These are phyloP conservation scores for Saccharomycopsis javanensis DNA, from an alignment of 805 yeast species.

Conservation along the genomic window DNA sequence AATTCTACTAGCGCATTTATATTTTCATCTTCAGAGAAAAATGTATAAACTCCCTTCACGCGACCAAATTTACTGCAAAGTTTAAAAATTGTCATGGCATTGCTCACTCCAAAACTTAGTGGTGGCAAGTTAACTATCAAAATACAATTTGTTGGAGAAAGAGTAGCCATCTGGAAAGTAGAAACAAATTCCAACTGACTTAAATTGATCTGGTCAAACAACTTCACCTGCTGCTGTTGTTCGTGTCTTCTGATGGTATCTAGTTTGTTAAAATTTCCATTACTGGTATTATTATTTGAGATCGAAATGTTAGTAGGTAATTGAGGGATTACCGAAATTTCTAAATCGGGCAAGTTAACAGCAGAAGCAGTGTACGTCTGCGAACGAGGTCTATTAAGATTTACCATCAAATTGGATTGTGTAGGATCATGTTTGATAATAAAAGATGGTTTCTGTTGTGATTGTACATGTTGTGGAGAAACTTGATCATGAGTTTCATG, in stretches of 20 bases:
- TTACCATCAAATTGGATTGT: not conserved
- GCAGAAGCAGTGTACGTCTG: slow-evolving; percentile 24
- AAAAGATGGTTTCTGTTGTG: not conserved
- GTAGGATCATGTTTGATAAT: not conserved
- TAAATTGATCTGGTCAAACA: slow-evolving; percentile 53
- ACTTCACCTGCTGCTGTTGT: slow-evolving; percentile 25
- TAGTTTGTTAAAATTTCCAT: slow-evolving; percentile 13
- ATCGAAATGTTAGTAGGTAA: slow-evolving; percentile 4
- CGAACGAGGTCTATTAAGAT: slow-evolving; percentile 28
- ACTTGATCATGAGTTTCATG: not conserved
- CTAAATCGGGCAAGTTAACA: slow-evolving; percentile 15
- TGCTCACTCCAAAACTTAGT: slow-evolving; percentile 37
- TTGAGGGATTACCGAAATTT: slow-evolving; percentile 24
- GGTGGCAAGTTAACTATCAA: slow-evolving; percentile 75
- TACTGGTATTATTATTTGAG: slow-evolving; percentile 1
- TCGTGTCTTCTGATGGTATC: slow-evolving; percentile 4
- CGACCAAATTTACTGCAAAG: slow-evolving; percentile 55
- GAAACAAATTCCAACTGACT: slow-evolving; percentile 54
- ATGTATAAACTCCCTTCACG: slow-evolving; percentile 49
- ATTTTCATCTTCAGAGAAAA: slow-evolving; percentile 27
- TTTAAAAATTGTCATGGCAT: slow-evolving; percentile 43
- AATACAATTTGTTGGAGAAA: slow-evolving; percentile 70
- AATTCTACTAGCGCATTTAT: slow-evolving; percentile 61
- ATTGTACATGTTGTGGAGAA: not conserved
- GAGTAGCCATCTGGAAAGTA: slow-evolving; percentile 55